These are phyloP conservation scores for Chaetomidium leptoderma DNA, from an alignment of 495 filamentous ascomycete species.

Conservation along the genomic window DNA sequence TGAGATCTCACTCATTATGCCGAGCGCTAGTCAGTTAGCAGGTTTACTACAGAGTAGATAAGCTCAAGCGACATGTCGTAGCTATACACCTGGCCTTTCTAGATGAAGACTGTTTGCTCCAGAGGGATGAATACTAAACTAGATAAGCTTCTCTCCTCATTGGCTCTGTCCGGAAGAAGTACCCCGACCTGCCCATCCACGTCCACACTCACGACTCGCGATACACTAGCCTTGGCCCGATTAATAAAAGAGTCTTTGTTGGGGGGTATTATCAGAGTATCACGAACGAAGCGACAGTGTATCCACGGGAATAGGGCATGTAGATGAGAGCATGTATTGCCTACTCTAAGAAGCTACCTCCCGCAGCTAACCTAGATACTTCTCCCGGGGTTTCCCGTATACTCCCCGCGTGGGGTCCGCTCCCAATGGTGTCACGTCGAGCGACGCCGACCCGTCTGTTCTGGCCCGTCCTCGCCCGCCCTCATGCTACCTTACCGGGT, in stretches of 20 bases:
- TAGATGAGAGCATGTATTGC: conserved; percentile 5
- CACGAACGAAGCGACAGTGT: too few relatives aligned
- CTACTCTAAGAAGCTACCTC: conserved; percentile 1
- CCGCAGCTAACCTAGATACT: background rate
- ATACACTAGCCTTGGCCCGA: too few relatives aligned
- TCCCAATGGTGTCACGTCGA: background rate
- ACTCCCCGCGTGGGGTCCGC: background rate
- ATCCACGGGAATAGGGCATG: too few relatives aligned
- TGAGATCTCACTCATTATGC: too few relatives aligned
- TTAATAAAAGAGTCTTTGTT: too few relatives aligned
- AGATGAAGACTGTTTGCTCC: too few relatives aligned
- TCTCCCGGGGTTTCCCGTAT: background rate
- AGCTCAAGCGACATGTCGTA: too few relatives aligned
- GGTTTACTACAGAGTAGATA: too few relatives aligned
- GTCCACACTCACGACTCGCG: conserved; percentile 99
- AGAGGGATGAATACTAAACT: too few relatives aligned
- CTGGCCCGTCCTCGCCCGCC: background rate
- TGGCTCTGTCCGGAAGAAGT: conserved; percentile 86
- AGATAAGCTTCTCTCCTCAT: conserved; percentile 80
- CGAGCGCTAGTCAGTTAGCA: too few relatives aligned
- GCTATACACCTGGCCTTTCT: too few relatives aligned
- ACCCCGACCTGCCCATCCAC: conserved; percentile 95
- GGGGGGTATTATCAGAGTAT: too few relatives aligned
- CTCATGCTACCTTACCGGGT: background rate
- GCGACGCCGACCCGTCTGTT: background rate